Conservation (phyloP, 192 early-diverging fungal genomes). For the Linnemannia zychae region DNA sequence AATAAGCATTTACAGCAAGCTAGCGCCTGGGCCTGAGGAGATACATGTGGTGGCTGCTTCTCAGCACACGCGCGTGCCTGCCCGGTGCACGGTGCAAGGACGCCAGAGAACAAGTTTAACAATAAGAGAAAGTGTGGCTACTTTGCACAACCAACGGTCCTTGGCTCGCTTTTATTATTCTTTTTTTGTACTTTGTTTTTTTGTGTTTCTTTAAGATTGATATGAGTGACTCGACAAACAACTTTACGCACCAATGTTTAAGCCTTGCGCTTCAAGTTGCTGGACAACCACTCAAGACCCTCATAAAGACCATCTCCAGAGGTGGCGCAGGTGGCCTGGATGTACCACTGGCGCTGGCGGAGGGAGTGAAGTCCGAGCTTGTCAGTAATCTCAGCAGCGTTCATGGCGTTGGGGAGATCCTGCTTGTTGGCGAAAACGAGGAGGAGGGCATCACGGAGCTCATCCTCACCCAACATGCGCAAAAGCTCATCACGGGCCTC, state of each 20-base stretch:
- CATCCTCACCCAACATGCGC: constrained; percentile 95
- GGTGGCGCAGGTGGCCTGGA: constrained; percentile 94
- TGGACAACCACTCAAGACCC: constrained; percentile 94
- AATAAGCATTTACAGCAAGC: too few relatives aligned
- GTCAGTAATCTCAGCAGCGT: constrained; percentile 91
- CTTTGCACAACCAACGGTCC: neutral
- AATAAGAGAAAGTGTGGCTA: neutral
- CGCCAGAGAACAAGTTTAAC: neutral
- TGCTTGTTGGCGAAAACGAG: constrained; percentile 99
- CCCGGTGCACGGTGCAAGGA: neutral
- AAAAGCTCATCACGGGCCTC: constrained; percentile 96
- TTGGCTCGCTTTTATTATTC: constrained; percentile 21
- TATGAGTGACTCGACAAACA: neutral
- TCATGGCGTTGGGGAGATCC: constrained; percentile 97
- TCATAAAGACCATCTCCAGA: constrained; percentile 97
- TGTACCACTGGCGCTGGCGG: constrained; percentile 89
- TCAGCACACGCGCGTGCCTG: neutral
- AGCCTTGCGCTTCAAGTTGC: constrained; percentile 67
- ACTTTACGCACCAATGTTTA: constrained; percentile 22
- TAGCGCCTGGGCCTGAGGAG: too few relatives aligned
- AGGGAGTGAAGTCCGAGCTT: constrained; percentile 90
- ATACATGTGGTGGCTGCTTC: neutral
- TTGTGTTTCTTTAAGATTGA: constrained; percentile 13
- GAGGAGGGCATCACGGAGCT: constrained; percentile 90
- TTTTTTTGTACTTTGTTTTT: constrained; percentile 22